These are phyloP conservation scores for Coprinopsis marcescibilis DNA, from an alignment of 768 basidiomycete species.

Conservation along the genomic window DNA sequence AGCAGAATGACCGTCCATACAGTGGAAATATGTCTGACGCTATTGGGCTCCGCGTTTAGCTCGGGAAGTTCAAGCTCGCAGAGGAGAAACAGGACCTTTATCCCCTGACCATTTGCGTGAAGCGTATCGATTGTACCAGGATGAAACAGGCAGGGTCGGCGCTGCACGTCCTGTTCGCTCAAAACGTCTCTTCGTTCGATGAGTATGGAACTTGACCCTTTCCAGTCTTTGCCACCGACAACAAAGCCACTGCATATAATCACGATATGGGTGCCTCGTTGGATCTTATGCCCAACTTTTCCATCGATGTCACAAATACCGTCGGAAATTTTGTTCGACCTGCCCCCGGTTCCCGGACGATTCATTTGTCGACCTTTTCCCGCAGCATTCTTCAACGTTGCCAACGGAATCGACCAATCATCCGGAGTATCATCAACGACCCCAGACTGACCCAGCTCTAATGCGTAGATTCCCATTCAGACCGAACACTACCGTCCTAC, in stretches of 20 bases:
- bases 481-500: no score
- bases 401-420: no score
- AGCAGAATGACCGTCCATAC: constrained; percentile 16
- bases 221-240: not conserved
- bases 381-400: no score
- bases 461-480: no score
- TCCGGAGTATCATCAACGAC: no score
- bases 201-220: constrained; percentile 4
- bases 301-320: no score
- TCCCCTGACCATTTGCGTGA: constrained; percentile 88
- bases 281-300: no score
- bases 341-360: no score
- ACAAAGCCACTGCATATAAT: not conserved
- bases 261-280: not conserved
- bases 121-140: constrained; percentile 79
- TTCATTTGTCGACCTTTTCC: no score
- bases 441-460: no score
- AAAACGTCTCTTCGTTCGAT: constrained; percentile 72
- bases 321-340: no score
- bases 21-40: not conserved
- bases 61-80: constrained; percentile 65
- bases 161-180: constrained; percentile 64
- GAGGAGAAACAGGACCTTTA: constrained; percentile 72
- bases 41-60: constrained; percentile 35
- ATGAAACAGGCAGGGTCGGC: constrained; percentile 76